Conservation (phyloP, 768 basidiomycete species). For the Hygrophorus pudorinus region DNA sequence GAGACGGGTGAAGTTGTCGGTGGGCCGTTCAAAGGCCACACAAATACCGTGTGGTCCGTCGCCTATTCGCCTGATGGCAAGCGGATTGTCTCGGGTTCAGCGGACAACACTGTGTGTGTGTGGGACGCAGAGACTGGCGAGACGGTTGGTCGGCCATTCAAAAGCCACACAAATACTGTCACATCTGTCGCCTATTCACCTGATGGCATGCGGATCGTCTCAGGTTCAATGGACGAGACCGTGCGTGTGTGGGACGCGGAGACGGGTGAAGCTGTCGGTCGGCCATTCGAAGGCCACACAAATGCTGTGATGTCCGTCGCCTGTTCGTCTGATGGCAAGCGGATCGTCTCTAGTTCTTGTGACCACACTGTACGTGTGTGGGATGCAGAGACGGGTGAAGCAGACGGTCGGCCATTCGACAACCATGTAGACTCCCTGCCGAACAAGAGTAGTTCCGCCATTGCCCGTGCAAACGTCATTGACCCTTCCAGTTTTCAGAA, state of each 20-base stretch:
- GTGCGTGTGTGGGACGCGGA: constrained; percentile 6
- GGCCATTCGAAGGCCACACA: not conserved
- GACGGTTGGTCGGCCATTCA: too few relatives aligned
- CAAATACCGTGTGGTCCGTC: too few relatives aligned
- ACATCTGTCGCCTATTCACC: constrained; percentile 9
- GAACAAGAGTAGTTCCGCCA: not conserved
- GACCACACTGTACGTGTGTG: not conserved
- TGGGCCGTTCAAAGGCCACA: too few relatives aligned
- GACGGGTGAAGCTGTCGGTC: not conserved
- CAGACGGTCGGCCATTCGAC: too few relatives aligned
- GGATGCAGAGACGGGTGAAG: not conserved
- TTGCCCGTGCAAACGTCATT: not conserved
- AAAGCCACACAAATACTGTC: too few relatives aligned
- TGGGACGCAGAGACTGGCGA: too few relatives aligned
- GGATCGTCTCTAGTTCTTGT: constrained; percentile 8
- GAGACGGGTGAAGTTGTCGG: too few relatives aligned
- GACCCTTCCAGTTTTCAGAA: not conserved
- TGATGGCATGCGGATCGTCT: constrained; percentile 7
- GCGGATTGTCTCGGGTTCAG: too few relatives aligned
- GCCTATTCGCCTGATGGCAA: too few relatives aligned
- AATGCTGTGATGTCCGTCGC: constrained; percentile 3
- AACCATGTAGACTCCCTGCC: not conserved
- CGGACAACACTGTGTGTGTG: too few relatives aligned
- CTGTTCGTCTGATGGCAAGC: constrained; percentile 10
- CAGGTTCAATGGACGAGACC: constrained; percentile 4